Conservation (phyloP, 2,329 filamentous ascomycete species). For the Amphichorda felina region DNA sequence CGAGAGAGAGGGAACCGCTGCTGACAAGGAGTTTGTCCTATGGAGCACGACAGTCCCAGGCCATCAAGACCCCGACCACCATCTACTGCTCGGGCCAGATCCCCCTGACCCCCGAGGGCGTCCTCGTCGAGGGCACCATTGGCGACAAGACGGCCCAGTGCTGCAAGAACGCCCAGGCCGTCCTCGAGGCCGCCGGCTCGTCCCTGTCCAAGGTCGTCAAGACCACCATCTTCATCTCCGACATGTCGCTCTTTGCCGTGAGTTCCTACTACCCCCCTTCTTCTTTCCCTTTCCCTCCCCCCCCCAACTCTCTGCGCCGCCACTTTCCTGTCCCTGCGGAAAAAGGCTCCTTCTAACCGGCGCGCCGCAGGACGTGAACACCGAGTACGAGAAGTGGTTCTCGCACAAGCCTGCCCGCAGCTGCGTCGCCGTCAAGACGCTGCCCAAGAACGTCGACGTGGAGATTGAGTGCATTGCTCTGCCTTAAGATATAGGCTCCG, state of each 20-base stretch:
- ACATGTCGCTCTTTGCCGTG: slow-evolving; percentile 78
- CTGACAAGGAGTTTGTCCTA: too few species aligned
- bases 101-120: slow-evolving; percentile 47
- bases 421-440: slow-evolving; percentile 81
- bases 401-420: slow-evolving; percentile 74
- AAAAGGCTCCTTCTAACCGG: too few species aligned
- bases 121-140: slow-evolving; percentile 46
- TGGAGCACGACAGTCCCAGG: slow-evolving; percentile 44
- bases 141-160: slow-evolving; percentile 50
- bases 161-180: slow-evolving; percentile 70
- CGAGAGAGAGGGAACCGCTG: neutral
- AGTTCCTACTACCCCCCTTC: slow-evolving; percentile 11
- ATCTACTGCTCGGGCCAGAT: slow-evolving; percentile 66
- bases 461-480: slow-evolving; percentile 86
- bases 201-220: slow-evolving; percentile 75
- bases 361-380: slow-evolving; percentile 71
- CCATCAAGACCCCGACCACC: slow-evolving; percentile 51
- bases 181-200: slow-evolving; percentile 72
- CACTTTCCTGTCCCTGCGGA: neutral
- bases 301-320: neutral
- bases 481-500: slow-evolving; percentile 24
- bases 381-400: slow-evolving; percentile 75
- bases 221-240: slow-evolving; percentile 80
- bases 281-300: slow-evolving; percentile 2
- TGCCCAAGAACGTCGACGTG: slow-evolving; percentile 76